Evolutionary conservation across 2,329 filamentous ascomycete genomes (phyloP).

Genomic region (Neonectria faginata): DNA sequence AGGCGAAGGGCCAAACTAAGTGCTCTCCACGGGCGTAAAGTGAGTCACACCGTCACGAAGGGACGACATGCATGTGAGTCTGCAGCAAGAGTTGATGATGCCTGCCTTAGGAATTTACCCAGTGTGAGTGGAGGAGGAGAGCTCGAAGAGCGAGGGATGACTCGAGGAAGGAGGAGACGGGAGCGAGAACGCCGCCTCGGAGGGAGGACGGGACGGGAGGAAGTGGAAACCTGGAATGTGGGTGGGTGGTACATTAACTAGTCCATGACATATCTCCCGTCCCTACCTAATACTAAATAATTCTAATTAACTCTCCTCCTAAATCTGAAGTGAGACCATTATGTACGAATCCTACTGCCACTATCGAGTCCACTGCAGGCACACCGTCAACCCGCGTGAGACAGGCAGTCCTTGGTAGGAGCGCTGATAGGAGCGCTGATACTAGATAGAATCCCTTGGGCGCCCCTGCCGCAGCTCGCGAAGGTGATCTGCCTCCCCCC

Average conservation of each 20-base stretch:
- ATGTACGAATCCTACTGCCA: neutral
- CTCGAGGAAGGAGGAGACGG: neutral
- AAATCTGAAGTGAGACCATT: neutral
- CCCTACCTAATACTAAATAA: too few relatives aligned
- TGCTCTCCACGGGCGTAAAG: neutral
- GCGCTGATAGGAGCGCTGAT: neutral
- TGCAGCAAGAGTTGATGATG: slow-evolving; percentile 2
- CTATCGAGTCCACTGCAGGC: neutral
- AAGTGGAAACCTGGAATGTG: neutral
- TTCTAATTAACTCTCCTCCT: too few relatives aligned
- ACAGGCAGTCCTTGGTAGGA: neutral
- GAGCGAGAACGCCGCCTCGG: too few relatives aligned
- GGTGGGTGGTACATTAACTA: neutral
- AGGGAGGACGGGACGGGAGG: neutral
- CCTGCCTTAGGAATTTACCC: neutral
- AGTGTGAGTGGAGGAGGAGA: neutral
- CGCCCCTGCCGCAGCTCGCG: slow-evolving; percentile 6
- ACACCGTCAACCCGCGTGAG: neutral
- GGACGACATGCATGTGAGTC: neutral
- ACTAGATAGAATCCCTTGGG: neutral
- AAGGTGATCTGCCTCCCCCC: slow-evolving; percentile 2
- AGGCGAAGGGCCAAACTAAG: neutral
- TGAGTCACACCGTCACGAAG: slow-evolving; percentile 3
- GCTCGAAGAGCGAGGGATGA: too few relatives aligned
- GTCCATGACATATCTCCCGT: too few relatives aligned